Percentiles rank a stretch among this genome's conserved stretches.
Conservation (phyloP, 2,329 filamentous ascomycete genomes). For the Cladophialophora immunda region DNA sequence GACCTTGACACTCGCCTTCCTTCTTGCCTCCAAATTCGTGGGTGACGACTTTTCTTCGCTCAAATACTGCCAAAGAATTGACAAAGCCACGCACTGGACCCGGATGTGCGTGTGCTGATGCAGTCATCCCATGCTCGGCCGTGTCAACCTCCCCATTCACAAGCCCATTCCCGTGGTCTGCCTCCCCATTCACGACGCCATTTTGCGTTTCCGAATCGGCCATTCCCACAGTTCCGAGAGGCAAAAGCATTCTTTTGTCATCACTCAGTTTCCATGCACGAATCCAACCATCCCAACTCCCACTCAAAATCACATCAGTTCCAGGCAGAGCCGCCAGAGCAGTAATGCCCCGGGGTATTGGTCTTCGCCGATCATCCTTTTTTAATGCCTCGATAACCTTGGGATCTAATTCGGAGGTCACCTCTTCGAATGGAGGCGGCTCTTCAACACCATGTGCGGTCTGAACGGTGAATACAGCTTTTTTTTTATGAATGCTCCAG, state of each 20-base stretch:
- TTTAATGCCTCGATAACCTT: slow-evolving; percentile 58
- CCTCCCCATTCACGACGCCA: slow-evolving; percentile 16
- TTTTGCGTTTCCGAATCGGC: slow-evolving; percentile 30
- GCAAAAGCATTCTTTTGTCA: slow-evolving; percentile 81
- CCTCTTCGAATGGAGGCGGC: slow-evolving; percentile 70
- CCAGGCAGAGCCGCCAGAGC: slow-evolving; percentile 86
- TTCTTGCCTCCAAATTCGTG: slow-evolving; percentile 47
- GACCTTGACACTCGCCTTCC: slow-evolving; percentile 63
- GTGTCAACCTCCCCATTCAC: slow-evolving; percentile 30
- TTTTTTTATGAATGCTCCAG: slow-evolving; percentile 94
- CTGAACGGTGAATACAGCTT: slow-evolving; percentile 81
- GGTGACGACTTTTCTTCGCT: slow-evolving; percentile 78
- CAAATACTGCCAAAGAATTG: slow-evolving; percentile 88
- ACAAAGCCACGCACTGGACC: slow-evolving; percentile 68
- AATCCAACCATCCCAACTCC: slow-evolving; percentile 92
- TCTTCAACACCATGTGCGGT: slow-evolving; percentile 87
- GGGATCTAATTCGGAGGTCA: slow-evolving; percentile 75
- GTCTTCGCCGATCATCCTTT: slow-evolving; percentile 64
- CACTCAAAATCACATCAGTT: slow-evolving; percentile 87
- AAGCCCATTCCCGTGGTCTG: slow-evolving; percentile 11
- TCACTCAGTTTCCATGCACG: slow-evolving; percentile 84
- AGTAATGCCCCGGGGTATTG: slow-evolving; percentile 85
- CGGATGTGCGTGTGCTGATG: slow-evolving; percentile 37
- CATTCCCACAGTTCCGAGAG: slow-evolving; percentile 72
- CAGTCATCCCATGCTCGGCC: slow-evolving; percentile 22